Evolutionary conservation across 208 protist genomes (phyloP), one percentile per base, ranked within the genome.

Genomic region (Angomonas desouzai): DNA sequence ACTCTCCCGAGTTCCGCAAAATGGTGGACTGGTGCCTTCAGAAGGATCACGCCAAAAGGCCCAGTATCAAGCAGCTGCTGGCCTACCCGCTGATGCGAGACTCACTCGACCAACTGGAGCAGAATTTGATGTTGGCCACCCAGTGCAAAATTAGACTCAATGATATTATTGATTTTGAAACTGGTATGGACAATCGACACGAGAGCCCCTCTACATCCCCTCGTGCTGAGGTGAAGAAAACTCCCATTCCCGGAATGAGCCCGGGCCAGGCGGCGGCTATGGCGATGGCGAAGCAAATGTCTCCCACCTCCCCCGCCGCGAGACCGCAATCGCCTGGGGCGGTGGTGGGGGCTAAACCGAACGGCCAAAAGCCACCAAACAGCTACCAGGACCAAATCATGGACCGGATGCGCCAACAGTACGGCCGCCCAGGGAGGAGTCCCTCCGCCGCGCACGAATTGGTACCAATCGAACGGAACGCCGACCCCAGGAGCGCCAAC

Each of bases 41-140:
- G 65, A 96, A 96, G 71, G 85, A 93, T 53, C 85, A 84, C 7
- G 38, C 70, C 27, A 70, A 66, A 59, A 80, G 90, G 20, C 90
- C 90, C 0, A 92, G 79, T 69, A 93, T 96, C 59, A 87, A 83
- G 57, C 85, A 93, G 65, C 66, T 74, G 18, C 74, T 96, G 23
- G 62, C 76, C 2, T 76, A 88, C 33, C 77, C 87, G 22, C 64
- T 93, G 33, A 76, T 96, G 63, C 84, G 80, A 7, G 70, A 72
- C 16, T 79, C 87, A 1, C 70, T 96, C 32, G 87, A 93, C 69
- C 77, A 81, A 51, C 72, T 96, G 27, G 86, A 96, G 71, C 78
- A 90, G 67, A 87, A 93, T 58, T 75, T 96, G 36, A 91, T 96
- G 86, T 82, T 96, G 23, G 89, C 89, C 27, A 96, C 89, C 0